These are phyloP conservation scores for Lentinula edodes DNA, from an alignment of 768 basidiomycete genomes.

Conservation along the genomic window DNA sequence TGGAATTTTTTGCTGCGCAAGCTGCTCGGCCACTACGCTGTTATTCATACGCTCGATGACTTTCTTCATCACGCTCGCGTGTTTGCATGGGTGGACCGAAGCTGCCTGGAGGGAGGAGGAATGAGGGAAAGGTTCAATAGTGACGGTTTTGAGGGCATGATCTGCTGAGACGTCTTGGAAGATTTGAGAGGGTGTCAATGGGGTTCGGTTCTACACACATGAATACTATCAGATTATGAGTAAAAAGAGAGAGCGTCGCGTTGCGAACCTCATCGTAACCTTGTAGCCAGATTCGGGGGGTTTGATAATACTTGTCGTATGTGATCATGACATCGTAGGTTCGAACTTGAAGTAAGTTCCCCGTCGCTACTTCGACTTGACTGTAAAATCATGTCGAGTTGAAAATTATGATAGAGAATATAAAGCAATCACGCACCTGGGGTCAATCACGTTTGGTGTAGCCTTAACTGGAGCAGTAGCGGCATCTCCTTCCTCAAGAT, in stretches of 20 bases:
- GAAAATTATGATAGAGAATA: neutral
- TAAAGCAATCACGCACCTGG: constrained; percentile 35
- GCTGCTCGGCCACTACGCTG: constrained; percentile 77
- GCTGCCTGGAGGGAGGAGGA: constrained; percentile 79
- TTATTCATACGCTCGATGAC: constrained; percentile 98
- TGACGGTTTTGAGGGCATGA: constrained; percentile 97
- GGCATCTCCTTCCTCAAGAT: constrained; percentile 82
- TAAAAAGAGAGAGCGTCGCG: neutral
- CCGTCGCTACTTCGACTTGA: constrained; percentile 59
- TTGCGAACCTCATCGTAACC: constrained; percentile 87
- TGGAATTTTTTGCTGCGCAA: constrained; percentile 53
- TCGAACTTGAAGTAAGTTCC: constrained; percentile 88
- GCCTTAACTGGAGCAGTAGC: constrained; percentile 65
- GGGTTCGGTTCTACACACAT: constrained; percentile 67
- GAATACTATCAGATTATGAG: constrained; percentile 7
- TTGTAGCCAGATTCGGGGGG: constrained; percentile 94
- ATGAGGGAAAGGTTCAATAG: constrained; percentile 98
- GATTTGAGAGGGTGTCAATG: constrained; percentile 84
- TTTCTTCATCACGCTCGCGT: constrained; percentile 99
- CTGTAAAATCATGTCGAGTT: constrained; percentile 25
- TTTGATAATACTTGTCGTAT: constrained; percentile 99
- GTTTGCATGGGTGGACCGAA: constrained; percentile 97
- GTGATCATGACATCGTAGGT: constrained; percentile 99
- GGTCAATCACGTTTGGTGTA: constrained; percentile 33
- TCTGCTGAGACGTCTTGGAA: constrained; percentile 98